phyloP scores from a whole-genome alignment of 176 grass and related monocot species.

The Zoysia japonica region DNA sequence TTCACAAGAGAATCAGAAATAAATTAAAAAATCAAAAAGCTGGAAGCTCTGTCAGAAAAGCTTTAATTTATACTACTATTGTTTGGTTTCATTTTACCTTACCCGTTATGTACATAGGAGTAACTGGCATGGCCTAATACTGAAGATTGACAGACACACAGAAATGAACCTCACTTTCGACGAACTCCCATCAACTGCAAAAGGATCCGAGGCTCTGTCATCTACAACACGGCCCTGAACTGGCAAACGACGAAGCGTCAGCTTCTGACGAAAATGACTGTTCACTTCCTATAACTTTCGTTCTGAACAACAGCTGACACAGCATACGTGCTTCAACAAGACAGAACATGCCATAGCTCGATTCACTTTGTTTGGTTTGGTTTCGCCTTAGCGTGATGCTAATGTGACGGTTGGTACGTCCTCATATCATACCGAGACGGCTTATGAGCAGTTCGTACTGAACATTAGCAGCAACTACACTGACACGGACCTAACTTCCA shows the following conservation, averaged over 20 bases:
- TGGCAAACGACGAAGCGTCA: conserved; percentile 35
- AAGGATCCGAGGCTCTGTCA: neutral
- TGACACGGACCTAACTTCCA: conserved; percentile 13
- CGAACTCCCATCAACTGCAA: neutral
- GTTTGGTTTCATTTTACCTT: no score
- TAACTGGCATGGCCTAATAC: neutral
- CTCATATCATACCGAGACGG: neutral
- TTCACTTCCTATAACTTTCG: neutral
- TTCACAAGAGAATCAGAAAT: no score
- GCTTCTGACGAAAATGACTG: conserved; percentile 20
- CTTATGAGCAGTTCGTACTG: neutral
- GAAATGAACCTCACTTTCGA: neutral
- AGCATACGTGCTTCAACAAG: neutral
- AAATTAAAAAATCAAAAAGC: no score
- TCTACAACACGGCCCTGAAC: conserved; percentile 16
- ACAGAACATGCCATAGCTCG: neutral
- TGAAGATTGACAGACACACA: neutral
- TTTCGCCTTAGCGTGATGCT: neutral
- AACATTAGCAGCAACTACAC: neutral
- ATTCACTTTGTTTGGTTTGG: neutral
- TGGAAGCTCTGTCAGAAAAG: no score
- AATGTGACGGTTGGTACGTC: neutral
- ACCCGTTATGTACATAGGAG: neutral
- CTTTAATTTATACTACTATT: no score
- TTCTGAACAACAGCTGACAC: neutral